Percentiles rank a stretch among this genome's conserved stretches.
phyloP scores from a whole-genome alignment of 176 grass and related monocot genomes.

The bread wheat (Triticum aestivum) region DNA sequence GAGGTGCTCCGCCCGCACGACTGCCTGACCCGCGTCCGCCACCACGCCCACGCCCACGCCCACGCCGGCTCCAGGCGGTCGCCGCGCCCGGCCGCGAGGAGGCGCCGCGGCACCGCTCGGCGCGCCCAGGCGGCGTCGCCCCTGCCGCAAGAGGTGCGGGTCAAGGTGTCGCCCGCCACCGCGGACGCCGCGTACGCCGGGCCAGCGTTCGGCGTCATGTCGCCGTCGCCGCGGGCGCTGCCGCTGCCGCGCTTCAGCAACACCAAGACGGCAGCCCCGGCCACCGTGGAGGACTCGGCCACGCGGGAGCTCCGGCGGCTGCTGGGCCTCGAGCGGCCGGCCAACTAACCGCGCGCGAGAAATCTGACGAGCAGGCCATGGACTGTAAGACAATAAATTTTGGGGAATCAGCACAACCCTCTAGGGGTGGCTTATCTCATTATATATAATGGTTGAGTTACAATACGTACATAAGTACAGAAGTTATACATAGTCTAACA shows the following conservation, averaged over 20 bases:
- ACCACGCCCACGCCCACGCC: not conserved
- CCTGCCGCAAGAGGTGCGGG: not conserved
- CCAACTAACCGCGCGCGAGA: not conserved
- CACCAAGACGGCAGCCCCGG: not conserved
- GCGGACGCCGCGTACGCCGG: slow-evolving; percentile 41
- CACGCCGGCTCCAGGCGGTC: slow-evolving; percentile 15
- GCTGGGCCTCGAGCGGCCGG: slow-evolving; percentile 43
- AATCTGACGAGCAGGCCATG: not conserved
- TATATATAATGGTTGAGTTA: too few species aligned
- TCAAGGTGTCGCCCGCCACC: not conserved
- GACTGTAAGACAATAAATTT: not conserved
- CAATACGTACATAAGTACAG: too few species aligned
- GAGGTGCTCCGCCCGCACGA: slow-evolving; percentile 47
- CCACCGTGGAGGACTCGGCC: slow-evolving; percentile 40
- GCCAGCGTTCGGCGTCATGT: slow-evolving; percentile 37
- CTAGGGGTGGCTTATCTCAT: too few species aligned
- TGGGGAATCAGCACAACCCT: too few species aligned
- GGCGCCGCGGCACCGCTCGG: not conserved
- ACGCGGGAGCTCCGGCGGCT: slow-evolving; percentile 61
- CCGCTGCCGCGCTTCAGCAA: slow-evolving; percentile 50
- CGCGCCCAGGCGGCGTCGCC: slow-evolving; percentile 19
- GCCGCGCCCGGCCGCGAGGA: slow-evolving; percentile 8
- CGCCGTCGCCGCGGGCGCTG: slow-evolving; percentile 56
- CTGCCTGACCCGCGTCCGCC: slow-evolving; percentile 27
- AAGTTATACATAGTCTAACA: too few species aligned